phyloP scores from a whole-genome alignment of 495 filamentous ascomycete genomes.

The Aspergillus sclerotioniger region DNA sequence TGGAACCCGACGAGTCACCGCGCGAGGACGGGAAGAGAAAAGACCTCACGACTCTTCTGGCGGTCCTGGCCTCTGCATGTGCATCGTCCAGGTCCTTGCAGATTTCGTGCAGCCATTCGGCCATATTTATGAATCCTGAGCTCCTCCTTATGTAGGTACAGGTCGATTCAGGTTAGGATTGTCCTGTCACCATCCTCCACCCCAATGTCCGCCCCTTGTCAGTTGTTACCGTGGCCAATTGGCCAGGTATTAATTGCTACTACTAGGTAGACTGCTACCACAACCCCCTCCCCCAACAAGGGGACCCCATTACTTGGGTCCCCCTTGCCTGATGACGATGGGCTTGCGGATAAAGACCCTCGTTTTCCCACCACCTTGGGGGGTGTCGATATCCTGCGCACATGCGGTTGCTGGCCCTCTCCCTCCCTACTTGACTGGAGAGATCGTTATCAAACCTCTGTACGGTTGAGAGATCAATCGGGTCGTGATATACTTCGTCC shows the following conservation, averaged over 20 bases:
- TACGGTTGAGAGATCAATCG: background rate
- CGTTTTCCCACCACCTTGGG: slow-evolving; percentile 7
- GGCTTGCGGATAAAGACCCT: slow-evolving; percentile 3
- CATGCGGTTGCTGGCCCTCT: background rate
- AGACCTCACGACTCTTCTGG: slow-evolving; percentile 18
- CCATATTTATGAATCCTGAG: background rate
- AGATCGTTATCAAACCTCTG: slow-evolving; percentile 3
- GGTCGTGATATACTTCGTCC: background rate
- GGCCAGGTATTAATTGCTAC: no score
- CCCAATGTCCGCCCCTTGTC: background rate
- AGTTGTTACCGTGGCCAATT: background rate
- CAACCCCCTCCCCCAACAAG: no score
- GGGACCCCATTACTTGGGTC: background rate
- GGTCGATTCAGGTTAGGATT: background rate
- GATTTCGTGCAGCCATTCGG: slow-evolving; percentile 26
- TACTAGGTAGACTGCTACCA: no score
- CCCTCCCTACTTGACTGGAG: slow-evolving; percentile 6
- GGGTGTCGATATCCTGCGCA: background rate
- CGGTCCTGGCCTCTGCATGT: slow-evolving; percentile 13
- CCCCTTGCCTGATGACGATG: background rate
- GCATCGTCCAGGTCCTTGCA: slow-evolving; percentile 34
- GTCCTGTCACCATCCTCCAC: background rate
- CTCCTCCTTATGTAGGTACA: background rate
- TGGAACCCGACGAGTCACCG: slow-evolving; percentile 37
- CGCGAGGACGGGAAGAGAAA: slow-evolving; percentile 22